phyloP scores from a whole-genome alignment of 78 protist genomes.

The Cavenderia fasciculata region DNA sequence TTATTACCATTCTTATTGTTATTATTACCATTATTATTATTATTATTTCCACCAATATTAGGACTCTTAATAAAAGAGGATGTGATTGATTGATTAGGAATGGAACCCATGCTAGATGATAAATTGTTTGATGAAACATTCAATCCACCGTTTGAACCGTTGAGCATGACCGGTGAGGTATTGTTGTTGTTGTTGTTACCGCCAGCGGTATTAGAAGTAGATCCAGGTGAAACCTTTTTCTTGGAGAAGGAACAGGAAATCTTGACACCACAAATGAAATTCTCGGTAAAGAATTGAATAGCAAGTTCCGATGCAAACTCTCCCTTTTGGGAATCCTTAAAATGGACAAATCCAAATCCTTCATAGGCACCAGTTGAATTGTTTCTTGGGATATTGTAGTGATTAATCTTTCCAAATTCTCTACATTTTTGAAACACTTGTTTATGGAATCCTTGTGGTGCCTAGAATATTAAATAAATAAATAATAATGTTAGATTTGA shows the following conservation, averaged over 20 bases:
- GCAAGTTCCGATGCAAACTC: slow-evolving; percentile 18
- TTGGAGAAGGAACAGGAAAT: slow-evolving; percentile 29
- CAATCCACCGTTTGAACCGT: background rate
- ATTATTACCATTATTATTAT: background rate
- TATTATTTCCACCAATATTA: background rate
- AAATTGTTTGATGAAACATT: too few relatives aligned
- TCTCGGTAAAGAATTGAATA: background rate
- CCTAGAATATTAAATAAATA: background rate
- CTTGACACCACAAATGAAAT: background rate
- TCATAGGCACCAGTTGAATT: slow-evolving; percentile 15
- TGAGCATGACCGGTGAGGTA: background rate
- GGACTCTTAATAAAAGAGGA: background rate
- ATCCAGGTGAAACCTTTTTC: background rate
- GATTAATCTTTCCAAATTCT: slow-evolving; percentile 45
- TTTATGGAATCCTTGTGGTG: slow-evolving; percentile 7
- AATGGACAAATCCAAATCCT: slow-evolving; percentile 46
- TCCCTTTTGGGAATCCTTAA: slow-evolving; percentile 24
- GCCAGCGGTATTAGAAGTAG: background rate
- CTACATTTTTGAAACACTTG: background rate
- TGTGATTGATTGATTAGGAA: too few relatives aligned
- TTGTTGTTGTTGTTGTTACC: background rate
- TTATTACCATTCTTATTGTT: background rate
- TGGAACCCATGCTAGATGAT: too few relatives aligned
- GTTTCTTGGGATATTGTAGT: slow-evolving; percentile 28
- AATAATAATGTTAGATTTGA: background rate